Conservation (phyloP, 2,329 filamentous ascomycete species). For the Neospermospora avenae region DNA sequence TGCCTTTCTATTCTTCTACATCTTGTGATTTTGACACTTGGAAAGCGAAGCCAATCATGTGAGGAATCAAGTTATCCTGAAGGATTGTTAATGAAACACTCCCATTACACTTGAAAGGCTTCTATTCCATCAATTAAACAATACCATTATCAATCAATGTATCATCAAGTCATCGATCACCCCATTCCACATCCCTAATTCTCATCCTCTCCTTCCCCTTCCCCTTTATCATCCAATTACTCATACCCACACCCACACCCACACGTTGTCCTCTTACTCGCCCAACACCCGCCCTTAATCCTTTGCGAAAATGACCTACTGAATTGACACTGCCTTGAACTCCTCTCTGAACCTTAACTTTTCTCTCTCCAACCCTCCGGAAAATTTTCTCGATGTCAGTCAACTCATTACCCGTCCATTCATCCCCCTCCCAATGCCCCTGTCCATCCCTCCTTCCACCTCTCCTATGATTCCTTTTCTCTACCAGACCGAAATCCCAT, state of each 20-base stretch:
- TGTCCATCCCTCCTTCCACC: too few relatives aligned
- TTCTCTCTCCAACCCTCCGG: neutral
- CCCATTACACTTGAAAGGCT: too few relatives aligned
- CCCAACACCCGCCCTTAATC: neutral
- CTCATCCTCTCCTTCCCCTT: neutral
- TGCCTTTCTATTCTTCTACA: too few relatives aligned
- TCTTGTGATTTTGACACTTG: too few relatives aligned
- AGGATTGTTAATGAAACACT: too few relatives aligned
- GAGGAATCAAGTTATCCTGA: too few relatives aligned
- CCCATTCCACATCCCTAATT: neutral
- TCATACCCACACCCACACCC: neutral
- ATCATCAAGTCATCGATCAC: neutral
- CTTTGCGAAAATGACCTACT: neutral
- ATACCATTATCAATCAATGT: too few relatives aligned
- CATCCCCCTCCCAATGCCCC: neutral
- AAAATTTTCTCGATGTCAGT: constrained; percentile 1
- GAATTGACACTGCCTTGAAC: too few relatives aligned
- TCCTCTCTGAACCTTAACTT: neutral
- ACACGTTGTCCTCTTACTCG: too few relatives aligned
- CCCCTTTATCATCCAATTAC: neutral
- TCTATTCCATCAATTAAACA: too few relatives aligned
- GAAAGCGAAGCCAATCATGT: too few relatives aligned
- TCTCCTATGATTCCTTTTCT: neutral
- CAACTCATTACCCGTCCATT: neutral
- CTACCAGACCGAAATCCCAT: neutral